Conservation (phyloP, 169 alveolate species). For the Theileria sp. region DNA sequence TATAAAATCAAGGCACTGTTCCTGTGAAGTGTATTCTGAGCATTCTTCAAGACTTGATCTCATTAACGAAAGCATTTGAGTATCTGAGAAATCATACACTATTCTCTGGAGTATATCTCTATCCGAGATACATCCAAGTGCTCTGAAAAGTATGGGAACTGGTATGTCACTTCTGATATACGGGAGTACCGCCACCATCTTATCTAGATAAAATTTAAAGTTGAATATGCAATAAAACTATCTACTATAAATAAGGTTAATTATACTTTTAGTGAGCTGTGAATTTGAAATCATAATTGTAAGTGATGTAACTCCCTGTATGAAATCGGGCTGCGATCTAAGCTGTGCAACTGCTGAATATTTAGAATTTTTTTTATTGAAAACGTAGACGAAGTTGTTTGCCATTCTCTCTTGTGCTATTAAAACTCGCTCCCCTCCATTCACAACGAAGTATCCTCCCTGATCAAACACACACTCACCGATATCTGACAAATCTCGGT, state of each 20-base stretch:
- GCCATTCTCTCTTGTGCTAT: constrained; percentile 99
- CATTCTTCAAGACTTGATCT: constrained; percentile 95
- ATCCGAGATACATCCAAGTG: constrained; percentile 92
- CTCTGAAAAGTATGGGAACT: constrained; percentile 94
- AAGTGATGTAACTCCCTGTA: constrained; percentile 92
- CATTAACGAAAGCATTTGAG: constrained; percentile 92
- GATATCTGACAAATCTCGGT: constrained; percentile 85
- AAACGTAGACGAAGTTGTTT: constrained; percentile 95
- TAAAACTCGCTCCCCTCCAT: constrained; percentile 98
- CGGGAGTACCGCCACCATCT: constrained; percentile 95
- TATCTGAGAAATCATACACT: constrained; percentile 93
- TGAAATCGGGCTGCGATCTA: constrained; percentile 91
- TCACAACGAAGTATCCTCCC: constrained; percentile 97
- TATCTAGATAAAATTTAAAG: constrained; percentile 79
- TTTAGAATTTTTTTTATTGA: constrained; percentile 93
- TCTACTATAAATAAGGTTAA: constrained; percentile 1
- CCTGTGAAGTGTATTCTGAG: constrained; percentile 90
- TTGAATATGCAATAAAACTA: constrained; percentile 72
- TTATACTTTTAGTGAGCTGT: constrained; percentile 58
- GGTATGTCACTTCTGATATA: constrained; percentile 95
- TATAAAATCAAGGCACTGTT: constrained; percentile 82
- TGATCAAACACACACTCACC: constrained; percentile 98
- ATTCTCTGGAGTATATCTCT: constrained; percentile 85
- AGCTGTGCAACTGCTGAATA: constrained; percentile 97
- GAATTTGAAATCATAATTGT: constrained; percentile 82